These are phyloP conservation scores for Geoglossum cookeanum DNA, from an alignment of 2,329 filamentous ascomycete species.

Conservation along the genomic window DNA sequence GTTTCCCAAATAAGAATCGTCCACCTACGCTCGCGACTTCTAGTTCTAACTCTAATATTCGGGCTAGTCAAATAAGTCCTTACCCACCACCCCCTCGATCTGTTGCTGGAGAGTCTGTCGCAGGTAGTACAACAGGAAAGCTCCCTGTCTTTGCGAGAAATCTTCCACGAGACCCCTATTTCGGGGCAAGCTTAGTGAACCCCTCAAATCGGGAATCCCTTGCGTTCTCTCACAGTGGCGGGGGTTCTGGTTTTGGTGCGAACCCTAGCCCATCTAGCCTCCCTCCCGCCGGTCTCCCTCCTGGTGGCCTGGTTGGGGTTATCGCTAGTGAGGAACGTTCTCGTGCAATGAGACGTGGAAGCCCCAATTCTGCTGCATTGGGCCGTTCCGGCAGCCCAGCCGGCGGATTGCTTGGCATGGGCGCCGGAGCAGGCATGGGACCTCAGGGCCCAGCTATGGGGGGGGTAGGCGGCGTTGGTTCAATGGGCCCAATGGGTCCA, in stretches of 20 bases:
- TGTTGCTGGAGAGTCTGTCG: constrained; percentile 30
- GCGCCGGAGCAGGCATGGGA: not conserved
- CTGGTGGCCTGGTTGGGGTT: constrained; percentile 68
- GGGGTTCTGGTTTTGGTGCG: constrained; percentile 8
- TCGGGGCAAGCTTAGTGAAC: constrained; percentile 58
- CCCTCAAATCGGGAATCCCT: constrained; percentile 56
- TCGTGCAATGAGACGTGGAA: constrained; percentile 58
- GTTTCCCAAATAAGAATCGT: constrained; percentile 62
- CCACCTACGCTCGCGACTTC: constrained; percentile 49
- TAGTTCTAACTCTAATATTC: constrained; percentile 53
- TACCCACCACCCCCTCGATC: constrained; percentile 37
- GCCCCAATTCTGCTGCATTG: constrained; percentile 28
- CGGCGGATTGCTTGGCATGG: constrained; percentile 6
- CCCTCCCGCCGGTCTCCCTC: constrained; percentile 29
- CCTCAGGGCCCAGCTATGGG: not conserved
- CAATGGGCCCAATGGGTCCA: constrained; percentile 28
- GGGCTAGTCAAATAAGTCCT: constrained; percentile 26
- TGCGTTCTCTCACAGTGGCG: constrained; percentile 28
- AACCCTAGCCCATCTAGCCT: not conserved
- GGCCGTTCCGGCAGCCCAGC: constrained; percentile 9
- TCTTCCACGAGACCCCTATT: constrained; percentile 69
- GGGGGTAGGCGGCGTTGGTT: constrained; percentile 8
- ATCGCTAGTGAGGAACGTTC: constrained; percentile 73
- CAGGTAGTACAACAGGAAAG: constrained; percentile 26
- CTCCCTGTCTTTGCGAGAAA: constrained; percentile 70